Conservation (phyloP, 352 stramenopile species). For the Pythium biforme region DNA sequence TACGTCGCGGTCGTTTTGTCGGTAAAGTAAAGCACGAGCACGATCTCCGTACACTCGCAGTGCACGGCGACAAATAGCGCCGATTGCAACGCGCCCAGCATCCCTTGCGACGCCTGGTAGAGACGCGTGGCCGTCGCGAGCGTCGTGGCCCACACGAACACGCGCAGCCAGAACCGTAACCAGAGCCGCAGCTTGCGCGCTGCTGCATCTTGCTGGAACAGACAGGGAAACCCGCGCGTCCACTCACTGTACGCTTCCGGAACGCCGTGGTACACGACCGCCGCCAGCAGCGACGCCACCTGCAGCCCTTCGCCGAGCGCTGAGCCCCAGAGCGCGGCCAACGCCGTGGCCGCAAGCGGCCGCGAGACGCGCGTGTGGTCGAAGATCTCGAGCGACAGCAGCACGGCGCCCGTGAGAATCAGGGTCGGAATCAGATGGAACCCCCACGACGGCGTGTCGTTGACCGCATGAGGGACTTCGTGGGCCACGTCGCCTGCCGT, state of each 20-base stretch:
- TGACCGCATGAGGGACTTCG: background rate
- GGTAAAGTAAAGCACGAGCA: constrained; percentile 59
- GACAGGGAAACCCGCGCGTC: constrained; percentile 31
- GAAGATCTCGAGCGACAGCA: constrained; percentile 70
- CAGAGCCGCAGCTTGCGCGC: constrained; percentile 28
- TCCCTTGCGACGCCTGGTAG: no score
- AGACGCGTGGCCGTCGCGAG: constrained; percentile 28
- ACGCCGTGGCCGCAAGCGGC: constrained; percentile 32
- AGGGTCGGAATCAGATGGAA: constrained; percentile 37
- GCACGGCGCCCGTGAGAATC: constrained; percentile 40
- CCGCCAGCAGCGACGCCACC: constrained; percentile 45
- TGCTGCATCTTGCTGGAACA: constrained; percentile 34
- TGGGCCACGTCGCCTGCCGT: background rate
- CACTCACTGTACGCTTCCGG: constrained; percentile 37
- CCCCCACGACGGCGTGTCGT: background rate
- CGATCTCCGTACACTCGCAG: constrained; percentile 50
- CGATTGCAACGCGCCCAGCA: constrained; percentile 16
- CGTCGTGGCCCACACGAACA: constrained; percentile 63
- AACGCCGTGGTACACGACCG: constrained; percentile 41
- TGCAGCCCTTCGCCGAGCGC: constrained; percentile 38
- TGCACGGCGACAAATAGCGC: constrained; percentile 30
- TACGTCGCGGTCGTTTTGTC: constrained; percentile 24
- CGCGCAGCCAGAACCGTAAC: constrained; percentile 52
- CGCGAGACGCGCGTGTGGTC: constrained; percentile 45
- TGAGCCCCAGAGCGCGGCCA: constrained; percentile 39